These are phyloP conservation scores for Infundibulicybe gibba DNA, from an alignment of 768 basidiomycete species.

Conservation along the genomic window DNA sequence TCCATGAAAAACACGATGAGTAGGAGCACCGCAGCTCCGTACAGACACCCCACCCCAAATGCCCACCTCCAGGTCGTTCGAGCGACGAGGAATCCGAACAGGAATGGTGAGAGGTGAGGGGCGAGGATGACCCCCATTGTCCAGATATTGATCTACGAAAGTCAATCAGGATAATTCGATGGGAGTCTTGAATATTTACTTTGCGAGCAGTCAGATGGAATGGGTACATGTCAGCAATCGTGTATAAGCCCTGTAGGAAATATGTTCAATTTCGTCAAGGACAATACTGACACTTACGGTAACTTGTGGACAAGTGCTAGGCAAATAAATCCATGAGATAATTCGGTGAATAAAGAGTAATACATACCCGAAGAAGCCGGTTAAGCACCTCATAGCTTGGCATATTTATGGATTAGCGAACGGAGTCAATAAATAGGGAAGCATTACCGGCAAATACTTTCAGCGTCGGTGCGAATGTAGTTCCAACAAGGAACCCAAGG, in stretches of 20 bases:
- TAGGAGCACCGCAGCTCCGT: constrained; percentile 38
- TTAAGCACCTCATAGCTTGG: constrained; percentile 54
- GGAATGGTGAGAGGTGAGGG: constrained; percentile 59
- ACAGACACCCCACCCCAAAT: constrained; percentile 63
- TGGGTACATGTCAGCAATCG: constrained; percentile 63
- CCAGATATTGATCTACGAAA: constrained; percentile 48
- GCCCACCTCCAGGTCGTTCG: constrained; percentile 59
- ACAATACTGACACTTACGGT: constrained; percentile 30
- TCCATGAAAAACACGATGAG: constrained; percentile 42
- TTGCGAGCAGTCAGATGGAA: constrained; percentile 71
- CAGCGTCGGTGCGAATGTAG: constrained; percentile 51
- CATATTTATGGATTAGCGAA: too few relatives aligned
- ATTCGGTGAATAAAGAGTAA: too few relatives aligned
- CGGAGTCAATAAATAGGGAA: too few relatives aligned
- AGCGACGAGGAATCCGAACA: constrained; percentile 65
- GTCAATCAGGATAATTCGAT: too few relatives aligned
- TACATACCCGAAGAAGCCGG: constrained; percentile 51
- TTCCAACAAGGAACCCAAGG: constrained; percentile 52
- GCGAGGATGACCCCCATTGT: constrained; percentile 60
- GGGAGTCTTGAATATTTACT: constrained; percentile 34
- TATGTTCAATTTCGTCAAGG: neutral
- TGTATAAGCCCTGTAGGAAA: constrained; percentile 44
- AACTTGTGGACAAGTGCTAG: constrained; percentile 44
- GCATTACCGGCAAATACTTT: constrained; percentile 44
- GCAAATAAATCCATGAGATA: neutral